Conservation (phyloP, 1,139 yeast species). For the Saccharomycopsis hybrid region DNA sequence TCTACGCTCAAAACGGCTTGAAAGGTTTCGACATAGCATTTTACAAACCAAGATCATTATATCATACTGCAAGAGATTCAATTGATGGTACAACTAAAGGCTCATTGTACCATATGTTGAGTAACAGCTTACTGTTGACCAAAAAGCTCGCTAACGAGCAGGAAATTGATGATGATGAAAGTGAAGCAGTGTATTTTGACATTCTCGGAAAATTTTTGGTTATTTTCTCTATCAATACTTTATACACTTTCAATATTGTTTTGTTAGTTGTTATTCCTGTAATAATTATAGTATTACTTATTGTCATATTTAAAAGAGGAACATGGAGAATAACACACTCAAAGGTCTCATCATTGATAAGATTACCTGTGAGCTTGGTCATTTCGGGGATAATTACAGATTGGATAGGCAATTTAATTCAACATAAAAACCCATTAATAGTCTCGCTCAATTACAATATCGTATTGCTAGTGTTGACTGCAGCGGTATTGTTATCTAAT, state of each 20-base stretch:
- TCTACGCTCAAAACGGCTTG: slow-evolving; percentile 59
- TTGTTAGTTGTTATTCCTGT: slow-evolving; percentile 52
- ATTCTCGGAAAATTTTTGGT: slow-evolving; percentile 51
- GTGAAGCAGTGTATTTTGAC: slow-evolving; percentile 55
- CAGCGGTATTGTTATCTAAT: slow-evolving; percentile 46
- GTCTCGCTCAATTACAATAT: slow-evolving; percentile 51
- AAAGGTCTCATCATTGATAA: slow-evolving; percentile 35
- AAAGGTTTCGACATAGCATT: slow-evolving; percentile 81
- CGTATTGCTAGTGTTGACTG: slow-evolving; percentile 40
- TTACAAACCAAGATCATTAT: slow-evolving; percentile 70
- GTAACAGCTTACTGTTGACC: slow-evolving; percentile 54
- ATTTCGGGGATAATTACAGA: slow-evolving; percentile 37
- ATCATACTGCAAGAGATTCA: slow-evolving; percentile 73
- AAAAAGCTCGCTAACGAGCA: slow-evolving; percentile 26
- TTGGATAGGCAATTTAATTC: slow-evolving; percentile 33
- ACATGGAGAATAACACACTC: slow-evolving; percentile 44
- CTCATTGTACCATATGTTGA: slow-evolving; percentile 79
- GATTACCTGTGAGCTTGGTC: slow-evolving; percentile 47
- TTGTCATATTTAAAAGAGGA: slow-evolving; percentile 40
- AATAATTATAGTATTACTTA: slow-evolving; percentile 40
- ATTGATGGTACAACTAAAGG: slow-evolving; percentile 56
- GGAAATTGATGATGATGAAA: slow-evolving; percentile 35
- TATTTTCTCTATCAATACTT: slow-evolving; percentile 41
- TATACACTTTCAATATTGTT: slow-evolving; percentile 43
- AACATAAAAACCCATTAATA: slow-evolving; percentile 45